Conservation (phyloP, 768 basidiomycete genomes). For the Tephrocybe sp. region DNA sequence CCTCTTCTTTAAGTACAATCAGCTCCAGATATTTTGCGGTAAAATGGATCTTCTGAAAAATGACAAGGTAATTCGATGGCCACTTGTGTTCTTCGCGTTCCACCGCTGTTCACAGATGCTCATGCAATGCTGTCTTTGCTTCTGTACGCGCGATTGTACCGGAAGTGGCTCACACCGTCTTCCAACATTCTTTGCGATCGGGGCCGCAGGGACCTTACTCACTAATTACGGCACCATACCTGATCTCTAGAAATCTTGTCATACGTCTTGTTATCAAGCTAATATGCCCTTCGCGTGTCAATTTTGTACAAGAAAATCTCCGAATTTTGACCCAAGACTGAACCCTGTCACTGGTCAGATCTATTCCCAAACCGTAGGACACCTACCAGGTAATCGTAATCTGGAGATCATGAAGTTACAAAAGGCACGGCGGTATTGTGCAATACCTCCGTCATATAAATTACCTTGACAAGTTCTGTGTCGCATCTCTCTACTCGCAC, state of each 20-base stretch:
- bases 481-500: conserved; percentile 9
- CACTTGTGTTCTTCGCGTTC: conserved; percentile 5
- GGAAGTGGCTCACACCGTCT: conserved; percentile 19
- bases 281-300: conserved; percentile 31
- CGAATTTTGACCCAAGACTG: conserved; percentile 21
- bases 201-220: conserved; percentile 7
- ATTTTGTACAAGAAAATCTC: conserved; percentile 24
- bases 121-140: conserved; percentile 12
- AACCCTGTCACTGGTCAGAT: conserved; percentile 24
- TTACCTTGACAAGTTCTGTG: conserved; percentile 5
- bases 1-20: conserved; percentile 14
- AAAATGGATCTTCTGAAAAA: conserved; percentile 16
- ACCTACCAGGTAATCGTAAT: conserved; percentile 1
- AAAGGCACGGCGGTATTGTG: conserved; percentile 13
- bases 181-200: conserved; percentile 13
- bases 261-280: conserved; percentile 17
- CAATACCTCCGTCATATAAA: conserved; percentile 16
- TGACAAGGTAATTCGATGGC: conserved; percentile 16
- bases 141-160: conserved; percentile 28
- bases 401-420: conserved; percentile 6
- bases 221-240: conserved; percentile 12
- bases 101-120: conserved; percentile 4
- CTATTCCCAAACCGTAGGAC: conserved; percentile 5
- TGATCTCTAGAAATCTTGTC: conserved; percentile 21
- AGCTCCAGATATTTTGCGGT: conserved; percentile 10